Conservation (phyloP, 805 yeast genomes). For the Debaryomyces prosopidis region DNA sequence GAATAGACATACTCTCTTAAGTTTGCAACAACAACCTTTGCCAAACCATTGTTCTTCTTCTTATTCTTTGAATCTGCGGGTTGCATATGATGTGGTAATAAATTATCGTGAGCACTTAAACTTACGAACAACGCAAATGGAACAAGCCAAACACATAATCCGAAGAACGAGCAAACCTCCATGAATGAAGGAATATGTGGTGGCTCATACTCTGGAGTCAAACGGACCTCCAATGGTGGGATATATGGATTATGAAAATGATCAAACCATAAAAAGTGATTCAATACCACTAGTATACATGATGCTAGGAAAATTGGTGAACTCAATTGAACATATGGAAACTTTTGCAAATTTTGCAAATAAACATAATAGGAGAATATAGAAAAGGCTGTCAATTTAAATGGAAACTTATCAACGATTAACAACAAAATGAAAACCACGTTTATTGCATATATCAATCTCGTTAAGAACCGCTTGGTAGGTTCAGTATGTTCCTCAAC, state of each 20-base stretch:
- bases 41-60: constrained; percentile 54
- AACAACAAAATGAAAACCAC: constrained; percentile 54
- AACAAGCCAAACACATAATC: constrained; percentile 88
- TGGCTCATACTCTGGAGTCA: constrained; percentile 58
- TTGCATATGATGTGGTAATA: constrained; percentile 60
- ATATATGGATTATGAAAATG: constrained; percentile 72
- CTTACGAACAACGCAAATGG: constrained; percentile 93
- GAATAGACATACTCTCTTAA: constrained; percentile 48
- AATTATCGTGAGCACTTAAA: constrained; percentile 86
- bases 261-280: constrained; percentile 89
- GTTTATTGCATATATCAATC: constrained; percentile 65
- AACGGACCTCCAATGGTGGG: constrained; percentile 65
- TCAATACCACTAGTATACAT: constrained; percentile 69
- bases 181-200: constrained; percentile 78
- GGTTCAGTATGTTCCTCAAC: constrained; percentile 93
- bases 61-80: constrained; percentile 25
- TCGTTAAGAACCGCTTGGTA: constrained; percentile 67
- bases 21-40: constrained; percentile 61
- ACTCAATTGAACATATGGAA: constrained; percentile 79
- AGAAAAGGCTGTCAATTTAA: constrained; percentile 64
- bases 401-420: constrained; percentile 79
- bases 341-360: constrained; percentile 70
- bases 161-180: constrained; percentile 94
- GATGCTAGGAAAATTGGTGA: constrained; percentile 71
- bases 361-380: constrained; percentile 72